phyloP scores from a whole-genome alignment of 345 rosid genomes.

The Salix arbutifolia region DNA sequence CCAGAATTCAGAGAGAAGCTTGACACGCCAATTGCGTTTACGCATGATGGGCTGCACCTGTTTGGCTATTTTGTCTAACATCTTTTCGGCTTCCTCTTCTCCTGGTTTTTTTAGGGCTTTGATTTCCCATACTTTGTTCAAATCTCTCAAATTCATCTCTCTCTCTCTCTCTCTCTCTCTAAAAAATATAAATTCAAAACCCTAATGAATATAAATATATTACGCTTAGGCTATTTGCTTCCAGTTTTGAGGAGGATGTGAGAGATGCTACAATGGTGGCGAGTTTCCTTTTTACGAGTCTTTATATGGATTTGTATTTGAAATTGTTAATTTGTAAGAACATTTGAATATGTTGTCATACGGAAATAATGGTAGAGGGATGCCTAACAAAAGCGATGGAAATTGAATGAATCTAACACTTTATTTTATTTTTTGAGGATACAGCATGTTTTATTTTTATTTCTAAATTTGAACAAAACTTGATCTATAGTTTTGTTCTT shows the following conservation, averaged over 20 bases:
- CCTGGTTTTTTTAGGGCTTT: constrained; percentile 65
- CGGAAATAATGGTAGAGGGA: too few species aligned
- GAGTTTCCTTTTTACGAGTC: too few species aligned
- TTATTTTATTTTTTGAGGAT: too few species aligned
- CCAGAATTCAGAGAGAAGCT: constrained; percentile 48
- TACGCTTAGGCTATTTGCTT: not conserved
- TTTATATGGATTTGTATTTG: too few species aligned
- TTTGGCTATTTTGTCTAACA: constrained; percentile 58
- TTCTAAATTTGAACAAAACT: too few species aligned
- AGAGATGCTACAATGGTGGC: not conserved
- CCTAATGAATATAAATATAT: not conserved
- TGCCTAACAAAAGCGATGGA: too few species aligned
- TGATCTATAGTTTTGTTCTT: too few species aligned
- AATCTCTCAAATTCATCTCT: constrained; percentile 36
- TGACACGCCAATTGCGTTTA: constrained; percentile 52
- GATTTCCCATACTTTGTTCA: constrained; percentile 68
- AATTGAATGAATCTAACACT: too few species aligned
- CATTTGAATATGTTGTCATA: too few species aligned
- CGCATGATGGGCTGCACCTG: constrained; percentile 63
- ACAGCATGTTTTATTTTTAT: too few species aligned
- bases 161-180: not conserved
- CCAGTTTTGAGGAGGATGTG: not conserved
- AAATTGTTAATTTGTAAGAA: too few species aligned
- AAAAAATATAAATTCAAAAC: not conserved
- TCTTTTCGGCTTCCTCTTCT: constrained; percentile 62